phyloP scores from a whole-genome alignment of 1,284 basidiomycete genomes.

The Tylopilus orsonianus region DNA sequence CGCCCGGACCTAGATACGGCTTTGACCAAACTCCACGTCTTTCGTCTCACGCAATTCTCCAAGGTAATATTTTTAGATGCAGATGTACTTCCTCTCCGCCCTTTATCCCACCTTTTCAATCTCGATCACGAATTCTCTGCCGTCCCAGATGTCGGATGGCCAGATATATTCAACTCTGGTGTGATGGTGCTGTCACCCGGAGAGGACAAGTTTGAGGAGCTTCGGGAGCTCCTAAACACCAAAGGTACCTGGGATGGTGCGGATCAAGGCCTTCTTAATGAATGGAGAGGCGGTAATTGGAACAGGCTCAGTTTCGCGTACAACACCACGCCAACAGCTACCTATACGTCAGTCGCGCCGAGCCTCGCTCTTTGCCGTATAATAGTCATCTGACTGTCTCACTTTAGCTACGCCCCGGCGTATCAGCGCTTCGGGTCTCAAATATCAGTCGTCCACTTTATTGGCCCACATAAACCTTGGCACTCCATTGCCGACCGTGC shows the following conservation, averaged over 20 bases:
- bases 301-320: conserved; percentile 92
- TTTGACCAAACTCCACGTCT: conserved; percentile 94
- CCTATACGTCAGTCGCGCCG: conserved; percentile 77
- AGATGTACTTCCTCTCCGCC: conserved; percentile 87
- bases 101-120: conserved; percentile 86
- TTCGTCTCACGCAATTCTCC: conserved; percentile 84
- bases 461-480: conserved; percentile 95
- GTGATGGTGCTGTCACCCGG: conserved; percentile 87
- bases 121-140: conserved; percentile 81
- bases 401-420: conserved; percentile 85
- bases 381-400: conserved; percentile 26
- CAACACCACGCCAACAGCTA: conserved; percentile 97
- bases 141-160: conserved; percentile 96
- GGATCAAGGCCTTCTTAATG: conserved; percentile 95
- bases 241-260: conserved; percentile 96
- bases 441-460: conserved; percentile 92
- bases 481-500: conserved; percentile 65
- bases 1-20: conserved; percentile 90
- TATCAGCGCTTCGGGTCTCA: conserved; percentile 89
- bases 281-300: conserved; percentile 88
- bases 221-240: conserved; percentile 66
- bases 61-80: conserved; percentile 96
- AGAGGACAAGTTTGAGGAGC: conserved; percentile 76
- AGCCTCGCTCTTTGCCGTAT: conserved; percentile 22
- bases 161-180: conserved; percentile 98